Percentiles rank a stretch among this genome's conserved stretches.
Conservation (phyloP, 768 basidiomycete genomes). For the Tulasnella sp. region DNA sequence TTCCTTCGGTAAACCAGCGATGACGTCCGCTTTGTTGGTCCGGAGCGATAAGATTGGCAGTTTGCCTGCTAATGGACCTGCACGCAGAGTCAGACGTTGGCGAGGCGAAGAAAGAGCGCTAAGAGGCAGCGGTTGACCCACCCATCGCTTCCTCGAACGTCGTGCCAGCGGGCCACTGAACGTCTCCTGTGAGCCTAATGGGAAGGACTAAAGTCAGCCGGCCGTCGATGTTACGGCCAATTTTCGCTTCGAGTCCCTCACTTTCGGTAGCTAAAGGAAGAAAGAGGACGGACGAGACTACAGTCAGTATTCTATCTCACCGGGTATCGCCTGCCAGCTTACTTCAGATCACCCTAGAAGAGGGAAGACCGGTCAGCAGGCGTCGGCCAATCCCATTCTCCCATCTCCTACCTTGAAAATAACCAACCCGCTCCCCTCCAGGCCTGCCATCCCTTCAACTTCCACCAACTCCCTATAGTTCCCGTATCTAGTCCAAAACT, state of each 20-base stretch:
- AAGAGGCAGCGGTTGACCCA: conserved; percentile 28
- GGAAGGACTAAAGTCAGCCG: background rate
- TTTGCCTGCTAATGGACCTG: conserved; percentile 68
- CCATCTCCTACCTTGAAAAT: conserved; percentile 63
- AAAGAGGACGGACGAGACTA: background rate
- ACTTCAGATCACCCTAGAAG: conserved; percentile 82
- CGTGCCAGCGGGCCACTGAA: conserved; percentile 78
- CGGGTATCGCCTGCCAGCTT: conserved; percentile 29
- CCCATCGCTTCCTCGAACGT: conserved; percentile 68
- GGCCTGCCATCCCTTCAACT: conserved; percentile 42
- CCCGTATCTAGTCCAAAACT: conserved; percentile 68
- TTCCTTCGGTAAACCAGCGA: conserved; percentile 67
- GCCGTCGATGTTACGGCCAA: background rate
- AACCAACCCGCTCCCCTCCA: conserved; percentile 57
- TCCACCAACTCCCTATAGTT: conserved; percentile 58
- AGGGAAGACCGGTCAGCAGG: background rate
- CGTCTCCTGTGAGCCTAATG: conserved; percentile 77
- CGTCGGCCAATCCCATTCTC: background rate
- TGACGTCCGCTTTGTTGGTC: conserved; percentile 94
- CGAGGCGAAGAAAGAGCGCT: background rate
- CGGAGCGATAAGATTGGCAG: conserved; percentile 80
- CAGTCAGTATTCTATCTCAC: background rate
- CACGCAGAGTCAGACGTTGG: background rate
- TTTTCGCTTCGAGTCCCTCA: conserved; percentile 34
- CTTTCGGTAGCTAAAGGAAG: conserved; percentile 67